A percentile compares a stretch with the other conserved stretches of the same genome.
phyloP scores from a whole-genome alignment of 257 asterid species.

The Solanum rostratum region DNA sequence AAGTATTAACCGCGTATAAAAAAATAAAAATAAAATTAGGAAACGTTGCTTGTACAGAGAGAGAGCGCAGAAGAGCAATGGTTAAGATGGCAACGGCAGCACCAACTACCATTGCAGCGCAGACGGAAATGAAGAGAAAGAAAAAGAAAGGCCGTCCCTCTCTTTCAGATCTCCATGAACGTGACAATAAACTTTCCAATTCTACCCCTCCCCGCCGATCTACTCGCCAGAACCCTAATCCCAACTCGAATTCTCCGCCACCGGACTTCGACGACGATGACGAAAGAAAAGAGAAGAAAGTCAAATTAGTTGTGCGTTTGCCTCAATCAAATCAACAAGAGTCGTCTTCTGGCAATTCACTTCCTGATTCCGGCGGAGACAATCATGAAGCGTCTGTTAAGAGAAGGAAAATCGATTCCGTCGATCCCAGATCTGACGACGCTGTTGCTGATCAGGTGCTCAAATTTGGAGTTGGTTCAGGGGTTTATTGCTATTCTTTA shows the following conservation, averaged over 20 bases:
- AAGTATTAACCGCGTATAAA: not conserved
- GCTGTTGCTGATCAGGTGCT: constrained; percentile 43
- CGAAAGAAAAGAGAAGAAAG: constrained; percentile 83
- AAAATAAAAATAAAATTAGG: not conserved
- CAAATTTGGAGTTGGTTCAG: not conserved
- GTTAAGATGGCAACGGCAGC: constrained; percentile 41
- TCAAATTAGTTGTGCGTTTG: constrained; percentile 76
- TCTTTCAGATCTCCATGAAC: constrained; percentile 20
- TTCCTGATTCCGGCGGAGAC: constrained; percentile 39
- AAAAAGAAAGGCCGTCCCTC: constrained; percentile 92
- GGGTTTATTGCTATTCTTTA: not conserved
- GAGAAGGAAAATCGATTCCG: constrained; percentile 39
- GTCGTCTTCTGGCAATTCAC: constrained; percentile 22
- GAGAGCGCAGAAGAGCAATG: constrained; percentile 12
- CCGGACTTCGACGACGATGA: constrained; percentile 61
- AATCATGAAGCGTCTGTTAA: constrained; percentile 26
- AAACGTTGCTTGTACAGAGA: not conserved
- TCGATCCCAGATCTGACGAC: constrained; percentile 54
- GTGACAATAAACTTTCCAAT: constrained; percentile 8
- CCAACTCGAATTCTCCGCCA: constrained; percentile 8
- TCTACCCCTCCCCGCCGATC: constrained; percentile 38
- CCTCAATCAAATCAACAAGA: constrained; percentile 38
- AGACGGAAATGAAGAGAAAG: constrained; percentile 44
- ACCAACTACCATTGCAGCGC: not conserved
- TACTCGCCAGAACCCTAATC: constrained; percentile 42